Base-by-base conservation (phyloP, 2,329 filamentous ascomycete genomes). In the Exophiala aquamarina region DNA sequence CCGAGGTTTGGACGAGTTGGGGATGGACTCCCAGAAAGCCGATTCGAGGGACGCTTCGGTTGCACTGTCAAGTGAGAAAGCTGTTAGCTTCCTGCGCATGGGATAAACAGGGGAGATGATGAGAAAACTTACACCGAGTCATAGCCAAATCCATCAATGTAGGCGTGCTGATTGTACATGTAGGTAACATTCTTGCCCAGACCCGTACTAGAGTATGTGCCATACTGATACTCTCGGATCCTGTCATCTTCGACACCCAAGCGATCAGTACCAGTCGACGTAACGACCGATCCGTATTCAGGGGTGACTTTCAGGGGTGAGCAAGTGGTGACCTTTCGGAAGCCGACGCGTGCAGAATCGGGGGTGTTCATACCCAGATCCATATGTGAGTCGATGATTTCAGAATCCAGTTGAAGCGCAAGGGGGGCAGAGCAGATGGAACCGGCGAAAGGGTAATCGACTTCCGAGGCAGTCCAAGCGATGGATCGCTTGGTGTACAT, bases 321-420 rank as follows among this genome's bases (percentile, higher is more conserved):
- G 44, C 58, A 59, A n/a, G 57, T 59, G 3, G 52, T 52, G 10
- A 58, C 46, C 40, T 58, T 57, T 28, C 61, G 56, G 39, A 55
- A 63, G 3, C 52, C 47, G 28, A 65, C 36, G 2, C 61, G 55
- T 7, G 59, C 54, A 2, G 43, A 34, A 2, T 47, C 32, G 6
- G 49, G 55, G 7, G 57, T 46, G 42, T 64, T 64, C 48, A 65
- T 60, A 6, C 63, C 63, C 21, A 65, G 50, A 15, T 57, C 52
- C 4, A 34, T 14, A 21, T 61, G 56, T 2, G 60, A 59, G 39
- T 62, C 58, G 15, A 64, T 50, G 4, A 52, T 37, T 4, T 59
- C 59, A 0, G 54, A 61, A 32, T 52, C 51, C 14, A 50, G 15
- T 33, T 31, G 31, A 23, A 37, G 33, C 11, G 46, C 43, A 14